Base-by-base conservation (phyloP, 2,329 filamentous ascomycete genomes). In the Fusarium sp. region DNA sequence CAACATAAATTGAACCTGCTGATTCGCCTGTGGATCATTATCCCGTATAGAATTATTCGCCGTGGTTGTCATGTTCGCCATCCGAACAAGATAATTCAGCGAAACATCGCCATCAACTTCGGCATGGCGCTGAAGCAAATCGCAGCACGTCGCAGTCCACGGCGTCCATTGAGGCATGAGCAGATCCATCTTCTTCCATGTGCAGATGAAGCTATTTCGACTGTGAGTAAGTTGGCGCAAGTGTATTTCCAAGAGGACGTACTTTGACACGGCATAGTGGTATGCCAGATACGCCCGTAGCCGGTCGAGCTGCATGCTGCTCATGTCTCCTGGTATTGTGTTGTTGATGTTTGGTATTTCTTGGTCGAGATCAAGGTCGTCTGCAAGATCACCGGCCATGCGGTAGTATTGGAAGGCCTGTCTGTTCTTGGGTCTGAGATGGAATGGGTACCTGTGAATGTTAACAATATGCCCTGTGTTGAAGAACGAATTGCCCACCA, bases 361-460 rank as follows among this genome's bases (percentile, higher is more conserved):
- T 23, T 82, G 77, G 24, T 85, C 82, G 3, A 88, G 73, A 8
- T 85, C 84, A 2, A 88, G 78, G 56, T 88, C 85, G 11, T 77
- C 78, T 10, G 84, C 72, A 11, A 87, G 79, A 57, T 88, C 86
- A 18, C 80, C 78, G 0, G 81, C 81, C 84, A 88, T 87, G 24
- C 83, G 80, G 8, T 85, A 71, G 68, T 87, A 88, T 56, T 87
- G 85, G 8, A 80, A 77, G 1, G 81, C 77, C 38, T 86, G 84
- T 63, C 77, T 84, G 64, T 82, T 85, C 60, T 80, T 86, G 4
- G 85, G 85, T 2, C 85, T 78, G 16, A 88, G 77, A 61, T 88
- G 85, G 37, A 85, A 86, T 0, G 85, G 86, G 49, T 87, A 87
- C 85, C 85, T 87, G 52, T 37, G 9, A 58, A 38, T 23, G 15